These are phyloP conservation scores for Phaeosphaeriaceae sp. DNA, from an alignment of 2,329 filamentous ascomycete genomes.

Conservation along the genomic window DNA sequence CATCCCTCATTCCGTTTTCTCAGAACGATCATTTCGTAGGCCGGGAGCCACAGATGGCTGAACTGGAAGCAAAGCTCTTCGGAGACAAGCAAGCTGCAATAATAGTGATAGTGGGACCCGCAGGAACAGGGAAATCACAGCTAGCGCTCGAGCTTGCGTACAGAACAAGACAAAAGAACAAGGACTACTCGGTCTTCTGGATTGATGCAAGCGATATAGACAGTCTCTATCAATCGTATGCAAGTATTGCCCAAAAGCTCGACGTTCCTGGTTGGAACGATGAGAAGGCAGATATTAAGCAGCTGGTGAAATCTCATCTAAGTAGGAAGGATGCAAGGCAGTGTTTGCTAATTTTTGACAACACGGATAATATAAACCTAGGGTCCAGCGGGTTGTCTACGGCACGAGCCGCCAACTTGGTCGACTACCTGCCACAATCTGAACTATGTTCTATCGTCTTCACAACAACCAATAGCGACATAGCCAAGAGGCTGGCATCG, in stretches of 20 bases:
- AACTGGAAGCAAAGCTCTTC: conserved; percentile 34
- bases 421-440: conserved; percentile 20
- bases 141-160: conserved; percentile 49
- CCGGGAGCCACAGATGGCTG: conserved; percentile 28
- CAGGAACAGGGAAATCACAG: conserved; percentile 31
- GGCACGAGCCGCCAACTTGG: conserved; percentile 21
- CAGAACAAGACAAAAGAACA: conserved; percentile 42
- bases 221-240: conserved; percentile 30
- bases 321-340: background rate
- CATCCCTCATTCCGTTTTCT: conserved; percentile 34
- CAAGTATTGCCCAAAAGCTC: conserved; percentile 23
- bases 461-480: conserved; percentile 21
- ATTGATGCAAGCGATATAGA: conserved; percentile 49
- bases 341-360: conserved; percentile 25
- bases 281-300: conserved; percentile 21
- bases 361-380: conserved; percentile 32
- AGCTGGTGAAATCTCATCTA: conserved; percentile 23
- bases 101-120: conserved; percentile 24
- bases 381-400: conserved; percentile 9
- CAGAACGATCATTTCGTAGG: conserved; percentile 36
- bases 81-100: conserved; percentile 14
- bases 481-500: conserved; percentile 17
- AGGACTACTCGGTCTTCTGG: conserved; percentile 54
- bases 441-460: conserved; percentile 21
- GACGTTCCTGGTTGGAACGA: conserved; percentile 22